Evolutionary conservation across 2,329 filamentous ascomycete genomes (phyloP), one percentile per base, ranked within the genome.

Genomic region (Aspergillus ochraceoroseus): DNA sequence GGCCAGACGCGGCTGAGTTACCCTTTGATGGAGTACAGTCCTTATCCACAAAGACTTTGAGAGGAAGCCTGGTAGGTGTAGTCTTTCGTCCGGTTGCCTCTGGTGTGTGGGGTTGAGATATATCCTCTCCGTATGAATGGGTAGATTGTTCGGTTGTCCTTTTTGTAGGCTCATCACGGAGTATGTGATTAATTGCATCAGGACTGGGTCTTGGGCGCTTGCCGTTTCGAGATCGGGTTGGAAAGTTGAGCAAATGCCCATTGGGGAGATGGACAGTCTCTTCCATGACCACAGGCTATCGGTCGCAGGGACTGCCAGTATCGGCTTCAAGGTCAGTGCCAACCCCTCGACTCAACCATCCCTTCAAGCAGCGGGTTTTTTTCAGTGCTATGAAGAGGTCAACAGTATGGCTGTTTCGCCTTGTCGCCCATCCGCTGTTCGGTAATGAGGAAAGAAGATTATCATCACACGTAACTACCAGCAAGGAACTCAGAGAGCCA

Each of bases 181-280:
- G 18, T 37, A 38, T 26, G 23, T 30, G 14, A 49, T 42, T 47
- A 41, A 28, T 51, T 48, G 41, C 47, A 46, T 50, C 50, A 36
- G 38, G 50, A 51, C 25, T 41, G 33, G 30, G 15, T 30, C 20
- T 45, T 27, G 12, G 27, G 33, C 29, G 41, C 23, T 43, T 44
- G 25, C 28, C 41, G 28, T 46, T 32, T 11, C 46, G 47, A 20
- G 45, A 41, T 38, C 57, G 58, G 25, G 56, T 44, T 25, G 54
- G 53, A 23, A 61, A 52, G 33, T 59, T 61, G 34, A 62, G 51
- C 7, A 61, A 38, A 32, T 61, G 56, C 45, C 53, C 54, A 30
- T 55, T 52, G 7, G 57, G 54, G 30, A 59, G 43, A 43, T 58
- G 48, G 31, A 61, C 47, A 29, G 47, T 38, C 26, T 45, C 47